Evolutionary conservation across 306 rosid genomes (phyloP), one percentile per base, ranked within the genome.

Genomic region (Lathyrus sativus): DNA sequence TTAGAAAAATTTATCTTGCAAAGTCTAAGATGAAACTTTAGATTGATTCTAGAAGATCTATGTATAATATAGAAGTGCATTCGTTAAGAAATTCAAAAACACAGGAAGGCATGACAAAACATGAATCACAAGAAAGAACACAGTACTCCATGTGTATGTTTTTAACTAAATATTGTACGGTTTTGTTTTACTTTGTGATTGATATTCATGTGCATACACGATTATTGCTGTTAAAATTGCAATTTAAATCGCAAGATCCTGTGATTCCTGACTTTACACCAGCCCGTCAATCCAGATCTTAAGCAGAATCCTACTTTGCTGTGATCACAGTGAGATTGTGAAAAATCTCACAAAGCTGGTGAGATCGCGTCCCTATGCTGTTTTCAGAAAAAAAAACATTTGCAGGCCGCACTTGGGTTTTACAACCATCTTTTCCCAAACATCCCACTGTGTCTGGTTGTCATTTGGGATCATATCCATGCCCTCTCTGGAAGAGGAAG

Each of bases 101-200:
- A 70, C 42, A 46, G 24, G 33, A 62, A n/a, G 48, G 35, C 55
- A 50, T 50, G 33, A 17, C 72, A 57, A 48, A 74, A 60, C 39
- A 11, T 49, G 49, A 48, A 2, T 11, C 11, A 10, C 56, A 67
- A 39, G 64, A 67, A 67, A 67, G 43, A 38, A 42, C 22, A 49
- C 56, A 7, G 4, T 59, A 4, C 35, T 59, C 29, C 28, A 15
- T 29, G 55, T 33, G 31, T 44, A 43, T 46, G 42, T 35, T 39
- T 60, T 60, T 13, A 18, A 39, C 74, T 18, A 41, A 28, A 13
- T 31, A 29, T 43, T 53, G 53, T 37, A 53, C 11, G 67, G 43
- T 64, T n/a, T 46, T 64, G 46, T 11, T 12, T 6, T 38, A 44
- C 13, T 37, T 55, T 70, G 54, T 43, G 51, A 35, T 43, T 51